A percentile compares a stretch with the other conserved stretches of the same genome.
Conservation (phyloP, 2,329 filamentous ascomycete species). For the Microcera coccophila region DNA sequence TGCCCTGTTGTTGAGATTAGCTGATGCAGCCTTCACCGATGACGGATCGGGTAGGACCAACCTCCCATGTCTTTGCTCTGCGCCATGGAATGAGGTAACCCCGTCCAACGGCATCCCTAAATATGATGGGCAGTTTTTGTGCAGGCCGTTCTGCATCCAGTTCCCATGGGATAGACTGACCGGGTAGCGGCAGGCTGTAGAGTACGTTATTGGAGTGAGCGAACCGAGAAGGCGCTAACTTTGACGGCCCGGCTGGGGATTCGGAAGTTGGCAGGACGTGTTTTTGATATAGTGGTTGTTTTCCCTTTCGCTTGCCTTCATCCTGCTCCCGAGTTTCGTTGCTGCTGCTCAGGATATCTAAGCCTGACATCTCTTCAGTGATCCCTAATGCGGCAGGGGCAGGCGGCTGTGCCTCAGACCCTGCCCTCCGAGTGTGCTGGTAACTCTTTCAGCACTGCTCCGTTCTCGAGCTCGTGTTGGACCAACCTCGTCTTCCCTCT, state of each 20-base stretch:
- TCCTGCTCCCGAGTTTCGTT: background rate
- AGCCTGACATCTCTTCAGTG: background rate
- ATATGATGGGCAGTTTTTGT: constrained; percentile 10
- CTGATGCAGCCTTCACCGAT: background rate
- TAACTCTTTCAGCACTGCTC: no score
- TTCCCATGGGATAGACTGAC: constrained; percentile 11
- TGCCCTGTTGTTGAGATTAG: constrained; percentile 5
- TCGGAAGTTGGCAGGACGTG: background rate
- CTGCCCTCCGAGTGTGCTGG: no score
- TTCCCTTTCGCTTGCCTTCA: background rate
- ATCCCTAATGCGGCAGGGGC: background rate
- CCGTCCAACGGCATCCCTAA: constrained; percentile 9
- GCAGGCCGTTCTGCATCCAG: constrained; percentile 12
- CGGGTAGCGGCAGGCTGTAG: constrained; percentile 3
- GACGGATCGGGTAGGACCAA: no score
- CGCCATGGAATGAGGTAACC: constrained; percentile 11
- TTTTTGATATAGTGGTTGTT: background rate
- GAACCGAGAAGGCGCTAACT: background rate
- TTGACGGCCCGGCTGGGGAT: background rate
- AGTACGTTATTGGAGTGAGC: background rate
- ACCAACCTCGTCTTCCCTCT: no score
- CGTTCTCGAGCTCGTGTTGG: no score
- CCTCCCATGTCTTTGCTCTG: constrained; percentile 15
- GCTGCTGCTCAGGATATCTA: background rate
- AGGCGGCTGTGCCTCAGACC: background rate